These are phyloP conservation scores for Pholiota conissans DNA, from an alignment of 768 basidiomycete species.

Conservation along the genomic window DNA sequence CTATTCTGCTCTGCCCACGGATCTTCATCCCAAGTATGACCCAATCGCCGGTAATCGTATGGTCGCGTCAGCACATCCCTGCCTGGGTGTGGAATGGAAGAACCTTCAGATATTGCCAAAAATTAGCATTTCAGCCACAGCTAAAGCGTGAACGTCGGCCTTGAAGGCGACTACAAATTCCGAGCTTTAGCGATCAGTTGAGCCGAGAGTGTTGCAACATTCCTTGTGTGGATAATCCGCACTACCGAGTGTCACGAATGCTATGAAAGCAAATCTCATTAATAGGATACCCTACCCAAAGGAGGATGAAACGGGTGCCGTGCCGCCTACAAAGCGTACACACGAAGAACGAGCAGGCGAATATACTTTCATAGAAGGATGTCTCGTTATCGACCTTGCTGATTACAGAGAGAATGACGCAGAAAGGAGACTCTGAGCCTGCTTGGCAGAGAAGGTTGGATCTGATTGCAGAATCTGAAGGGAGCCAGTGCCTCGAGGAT, in stretches of 20 bases:
- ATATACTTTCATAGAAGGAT: conserved; percentile 15
- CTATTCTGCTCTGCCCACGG: conserved; percentile 9
- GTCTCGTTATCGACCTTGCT: conserved; percentile 4
- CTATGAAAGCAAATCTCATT: conserved; percentile 14
- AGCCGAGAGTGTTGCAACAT: background rate
- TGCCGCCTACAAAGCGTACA: conserved; percentile 2
- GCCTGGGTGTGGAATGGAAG: conserved; percentile 9
- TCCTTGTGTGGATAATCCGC: conserved; percentile 3
- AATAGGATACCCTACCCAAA: conserved; percentile 13
- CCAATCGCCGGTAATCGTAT: conserved; percentile 17
- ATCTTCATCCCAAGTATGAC: conserved; percentile 11
- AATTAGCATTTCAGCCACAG: background rate
- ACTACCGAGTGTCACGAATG: conserved; percentile 3
- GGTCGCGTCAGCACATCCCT: conserved; percentile 4
- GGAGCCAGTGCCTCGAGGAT: conserved; percentile 19
- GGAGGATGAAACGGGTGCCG: conserved; percentile 15
- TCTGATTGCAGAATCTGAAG: conserved; percentile 15
- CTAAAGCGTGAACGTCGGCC: background rate
- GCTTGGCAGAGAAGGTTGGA: conserved; percentile 10
- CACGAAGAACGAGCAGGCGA: conserved; percentile 5
- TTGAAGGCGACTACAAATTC: background rate
- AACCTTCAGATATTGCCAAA: background rate
- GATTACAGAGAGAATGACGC: conserved; percentile 7
- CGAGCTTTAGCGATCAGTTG: background rate
- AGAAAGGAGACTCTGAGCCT: conserved; percentile 9